Base-by-base conservation (phyloP, 2,329 filamentous ascomycete genomes). In the Colletotrichum tamarilloi region DNA sequence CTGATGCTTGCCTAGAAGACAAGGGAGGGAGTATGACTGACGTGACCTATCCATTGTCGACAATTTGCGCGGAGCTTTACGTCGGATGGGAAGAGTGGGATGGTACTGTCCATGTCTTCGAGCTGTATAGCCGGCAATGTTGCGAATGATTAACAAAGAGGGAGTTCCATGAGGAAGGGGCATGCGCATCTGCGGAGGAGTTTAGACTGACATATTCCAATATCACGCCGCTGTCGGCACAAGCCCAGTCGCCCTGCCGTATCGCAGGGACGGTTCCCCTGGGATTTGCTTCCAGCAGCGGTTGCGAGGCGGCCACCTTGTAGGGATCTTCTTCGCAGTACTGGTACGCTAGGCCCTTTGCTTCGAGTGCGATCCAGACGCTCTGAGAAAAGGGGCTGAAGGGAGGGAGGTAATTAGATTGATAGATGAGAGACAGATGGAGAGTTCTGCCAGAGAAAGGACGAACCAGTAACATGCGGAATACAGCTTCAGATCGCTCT, bases 251-350 rank as follows among this genome's bases (percentile, higher is more conserved):
- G 12, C 92, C 93, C 80, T 97, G 92, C 52, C 91, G 87, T 71
- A 97, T 87, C 9, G 92, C 93, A 8, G 95, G 95, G 2, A 97
- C 93, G 8, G 94, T 85, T 1, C 93, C 93, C 66, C 92, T 87
- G 2, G 93, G 93, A 76, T 95, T 96, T 63, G 95, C 90, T 75
- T 95, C 93, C 28, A 95, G 86, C 35, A 96, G 84, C 16, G 82
- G 79, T 55, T 80, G 79, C 9, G 90, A 79, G 30, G 80, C 81
- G 4, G 91, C 93, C 75, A 93, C 93, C 76, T 92, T 90, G 79
- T 94, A 95, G 8, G 94, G 93, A 78, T 97, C 93, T 58, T 94
- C 91, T 82, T 97, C 95, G 77, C 95, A 92, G 82, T 97, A 97
- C 80, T 97, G 94, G 79, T 97, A 97, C 49, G 89, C 85, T 9